Evolutionary conservation across 2,329 filamentous ascomycete species (phyloP).

Genomic region (Neofusicoccum laricinum): DNA sequence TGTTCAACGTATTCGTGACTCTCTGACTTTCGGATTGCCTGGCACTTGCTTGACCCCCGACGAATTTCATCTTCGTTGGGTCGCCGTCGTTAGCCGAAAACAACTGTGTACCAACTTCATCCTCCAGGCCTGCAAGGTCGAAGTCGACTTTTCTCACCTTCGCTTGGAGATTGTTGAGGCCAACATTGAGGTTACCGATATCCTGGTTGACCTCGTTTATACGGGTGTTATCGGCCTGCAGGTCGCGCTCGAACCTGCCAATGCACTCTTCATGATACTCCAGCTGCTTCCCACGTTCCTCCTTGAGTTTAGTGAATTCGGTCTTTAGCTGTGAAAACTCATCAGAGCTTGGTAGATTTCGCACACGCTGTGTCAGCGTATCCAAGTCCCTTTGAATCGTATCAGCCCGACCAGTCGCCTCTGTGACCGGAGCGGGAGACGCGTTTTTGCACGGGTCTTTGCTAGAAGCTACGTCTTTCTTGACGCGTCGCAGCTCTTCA

Average conservation of each 20-base stretch:
- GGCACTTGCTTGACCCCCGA: neutral
- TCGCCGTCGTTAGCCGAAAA: neutral
- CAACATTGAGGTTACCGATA: neutral
- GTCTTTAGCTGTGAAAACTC: neutral
- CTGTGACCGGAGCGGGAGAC: neutral
- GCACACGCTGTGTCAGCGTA: neutral
- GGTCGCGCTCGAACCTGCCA: neutral
- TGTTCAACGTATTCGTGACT: no score
- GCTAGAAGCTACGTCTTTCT: neutral
- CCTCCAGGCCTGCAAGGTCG: neutral
- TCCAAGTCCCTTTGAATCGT: neutral
- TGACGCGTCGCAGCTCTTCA: neutral
- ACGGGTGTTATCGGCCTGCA: neutral
- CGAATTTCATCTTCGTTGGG: neutral
- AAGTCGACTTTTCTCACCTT: neutral
- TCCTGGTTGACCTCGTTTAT: neutral
- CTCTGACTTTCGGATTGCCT: no score
- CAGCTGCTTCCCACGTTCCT: neutral
- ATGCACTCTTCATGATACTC: neutral
- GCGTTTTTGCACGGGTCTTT: neutral
- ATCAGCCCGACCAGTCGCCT: neutral
- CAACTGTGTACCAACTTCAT: neutral
- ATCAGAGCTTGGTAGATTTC: neutral
- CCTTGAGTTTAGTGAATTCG: neutral
- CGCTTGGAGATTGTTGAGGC: neutral